Evolutionary conservation across 2,329 filamentous ascomycete genomes (phyloP).

Genomic region (Trichothecium sympodiale): DNA sequence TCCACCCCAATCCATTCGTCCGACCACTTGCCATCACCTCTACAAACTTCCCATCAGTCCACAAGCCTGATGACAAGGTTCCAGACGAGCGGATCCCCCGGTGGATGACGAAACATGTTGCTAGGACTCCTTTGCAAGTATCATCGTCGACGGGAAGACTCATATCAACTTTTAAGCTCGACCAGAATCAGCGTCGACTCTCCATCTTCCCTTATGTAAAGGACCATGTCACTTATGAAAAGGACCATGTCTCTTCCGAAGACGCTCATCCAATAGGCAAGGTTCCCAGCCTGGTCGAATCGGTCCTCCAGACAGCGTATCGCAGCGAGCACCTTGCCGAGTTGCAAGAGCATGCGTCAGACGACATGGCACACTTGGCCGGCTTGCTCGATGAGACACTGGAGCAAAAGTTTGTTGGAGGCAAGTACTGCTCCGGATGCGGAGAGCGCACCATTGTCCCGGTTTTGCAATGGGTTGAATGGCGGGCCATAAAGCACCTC

Average conservation of each 20-base stretch:
- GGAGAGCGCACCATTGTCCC: conserved; percentile 35
- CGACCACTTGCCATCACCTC: conserved; percentile 15
- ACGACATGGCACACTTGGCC: conserved; percentile 27
- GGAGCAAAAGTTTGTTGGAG: conserved; percentile 33
- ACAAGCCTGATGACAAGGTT: conserved; percentile 1
- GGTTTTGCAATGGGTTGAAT: conserved; percentile 50
- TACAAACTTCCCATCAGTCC: no score
- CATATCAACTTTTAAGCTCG: conserved; percentile 17
- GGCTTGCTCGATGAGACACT: conserved; percentile 27
- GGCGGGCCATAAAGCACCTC: conserved; percentile 32
- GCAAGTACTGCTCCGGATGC: conserved; percentile 41
- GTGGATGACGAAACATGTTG: conserved; percentile 14
- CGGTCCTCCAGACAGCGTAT: conserved; percentile 35
- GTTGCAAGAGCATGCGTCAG: conserved; percentile 30
- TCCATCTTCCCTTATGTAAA: not conserved
- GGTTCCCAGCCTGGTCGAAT: conserved; percentile 40
- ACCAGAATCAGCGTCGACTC: conserved; percentile 3
- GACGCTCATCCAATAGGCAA: not conserved
- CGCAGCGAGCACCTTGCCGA: conserved; percentile 28
- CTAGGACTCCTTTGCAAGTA: conserved; percentile 19
- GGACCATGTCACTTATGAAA: conserved; percentile 6
- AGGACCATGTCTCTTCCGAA: conserved; percentile 6
- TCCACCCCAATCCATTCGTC: conserved; percentile 54
- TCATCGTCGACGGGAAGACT: conserved; percentile 17
- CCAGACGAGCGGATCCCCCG: conserved; percentile 7